These are phyloP conservation scores for Nadsonia fulvescens DNA, from an alignment of 805 yeast genomes.

Conservation along the genomic window DNA sequence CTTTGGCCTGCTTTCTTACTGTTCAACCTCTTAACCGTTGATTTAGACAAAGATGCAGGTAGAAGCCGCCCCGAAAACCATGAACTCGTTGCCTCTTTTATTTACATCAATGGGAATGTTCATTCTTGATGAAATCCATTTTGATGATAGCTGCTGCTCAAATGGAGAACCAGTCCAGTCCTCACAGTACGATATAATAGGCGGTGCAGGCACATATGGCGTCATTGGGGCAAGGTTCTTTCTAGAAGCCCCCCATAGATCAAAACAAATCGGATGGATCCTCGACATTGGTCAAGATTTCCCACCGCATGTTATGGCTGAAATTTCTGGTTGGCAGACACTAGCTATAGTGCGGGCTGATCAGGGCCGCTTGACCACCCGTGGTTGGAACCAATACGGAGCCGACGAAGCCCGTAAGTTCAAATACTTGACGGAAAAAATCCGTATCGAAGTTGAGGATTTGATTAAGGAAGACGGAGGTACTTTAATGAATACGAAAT, in stretches of 20 bases:
- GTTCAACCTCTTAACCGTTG: too few relatives aligned
- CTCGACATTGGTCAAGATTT: slow-evolving; percentile 72
- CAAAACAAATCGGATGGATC: slow-evolving; percentile 38
- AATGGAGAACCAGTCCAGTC: too few relatives aligned
- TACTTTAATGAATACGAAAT: slow-evolving; percentile 15
- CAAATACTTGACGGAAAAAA: slow-evolving; percentile 42
- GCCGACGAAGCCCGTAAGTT: slow-evolving; percentile 44
- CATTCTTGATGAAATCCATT: slow-evolving; percentile 72
- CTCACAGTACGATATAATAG: slow-evolving; percentile 37
- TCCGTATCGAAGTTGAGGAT: slow-evolving; percentile 40
- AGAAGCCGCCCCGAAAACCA: too few relatives aligned
- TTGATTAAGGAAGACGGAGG: slow-evolving; percentile 17
- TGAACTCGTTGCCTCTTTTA: too few relatives aligned
- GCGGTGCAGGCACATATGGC: slow-evolving; percentile 85
- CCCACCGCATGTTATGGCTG: slow-evolving; percentile 28
- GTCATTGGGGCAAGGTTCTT: slow-evolving; percentile 51
- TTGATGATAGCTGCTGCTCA: too few relatives aligned
- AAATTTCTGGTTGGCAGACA: slow-evolving; percentile 41
- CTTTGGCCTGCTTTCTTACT: too few relatives aligned
- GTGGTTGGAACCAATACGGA: slow-evolving; percentile 67
- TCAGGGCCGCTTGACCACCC: slow-evolving; percentile 40
- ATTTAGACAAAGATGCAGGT: too few relatives aligned
- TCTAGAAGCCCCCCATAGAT: slow-evolving; percentile 22
- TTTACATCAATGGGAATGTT: slow-evolving; percentile 74
- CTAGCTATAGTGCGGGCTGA: slow-evolving; percentile 40